Evolutionary conservation across 352 stramenopile species (phyloP), one percentile per base, ranked within the genome.

Genomic region (Phytopythium montanum): DNA sequence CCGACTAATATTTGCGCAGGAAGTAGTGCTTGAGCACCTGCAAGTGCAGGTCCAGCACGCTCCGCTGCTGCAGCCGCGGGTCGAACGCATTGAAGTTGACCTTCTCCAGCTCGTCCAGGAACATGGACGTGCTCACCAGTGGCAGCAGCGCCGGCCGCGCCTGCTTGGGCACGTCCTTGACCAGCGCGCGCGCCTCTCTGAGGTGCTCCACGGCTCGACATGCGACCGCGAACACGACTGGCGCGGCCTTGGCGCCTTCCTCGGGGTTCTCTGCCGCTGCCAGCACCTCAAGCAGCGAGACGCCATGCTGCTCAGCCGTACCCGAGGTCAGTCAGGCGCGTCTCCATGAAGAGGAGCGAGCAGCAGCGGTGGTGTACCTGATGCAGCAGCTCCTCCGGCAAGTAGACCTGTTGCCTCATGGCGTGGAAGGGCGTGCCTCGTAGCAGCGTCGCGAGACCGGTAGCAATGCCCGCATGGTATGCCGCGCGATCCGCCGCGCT

Each of bases 191-290:
- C 16, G 88, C 87, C 54, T 84, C 65, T 19, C 87, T 77, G 0
- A 97, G 69, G 56, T 97, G 89, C 28, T 90, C 81, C 62, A 96
- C 77, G 0, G 88, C 88, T 2, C 75, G 73, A 41, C 87, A 94
- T 9, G 89, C 88, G 12, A 97, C 81, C 21, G 96, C 91, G 63
- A 96, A 97, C 16, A 96, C 77, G 19, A 90, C 88, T 0, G 91
- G 88, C 6, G 86, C 73, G 13, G 92, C 72, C 59, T 94, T 88
- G 4, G 74, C 72, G 25, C 88, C 87, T 2, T 83, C 61, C 18
- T 70, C 69, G 0, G 74, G 71, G 34, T 93, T 75, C n/a, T 92
- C 74, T 0, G 73, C 72, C 2, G 71, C 79, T 19, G 75, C 75
- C 13, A 85, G 56, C 21, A 97, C 56, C 52, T 93, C 74, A 36